Base-by-base conservation (phyloP, 2,329 filamentous ascomycete species). In the Penicillium sp. region DNA sequence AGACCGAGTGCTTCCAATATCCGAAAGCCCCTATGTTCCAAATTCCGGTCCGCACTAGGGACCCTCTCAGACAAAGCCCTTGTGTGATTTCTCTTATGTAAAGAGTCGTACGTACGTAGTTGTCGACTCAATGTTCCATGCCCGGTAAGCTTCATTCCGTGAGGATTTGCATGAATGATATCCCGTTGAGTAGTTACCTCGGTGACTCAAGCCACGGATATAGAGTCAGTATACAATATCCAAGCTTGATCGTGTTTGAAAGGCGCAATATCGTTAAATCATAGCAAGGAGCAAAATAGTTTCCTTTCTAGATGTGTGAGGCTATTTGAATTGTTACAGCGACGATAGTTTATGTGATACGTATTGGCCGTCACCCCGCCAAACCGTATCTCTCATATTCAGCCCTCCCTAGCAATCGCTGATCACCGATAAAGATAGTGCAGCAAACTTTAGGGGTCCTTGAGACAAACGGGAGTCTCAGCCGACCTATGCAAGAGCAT, bases 31-130 rank as follows among this genome's bases (percentile, higher is more conserved):
- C 18, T 26, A 14, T 35, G 8, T 47, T 52, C 18, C 14, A 47
- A 26, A 38, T 6, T 38, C 33, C 51, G 33, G 30, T 12, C 9
- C 28, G 18, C 8, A 46, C 2, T 20, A 16, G 8, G 18, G 8
- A 3, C 14, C 23, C 9, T 16, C 28, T 26, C 24, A 43, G 5
- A 53, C 3, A 14, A 21, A 12, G 16, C 3, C 9, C 9, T 21
- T 26, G 28, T 53, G 50, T 46, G 51, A 53, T 47, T 12, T 14
- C 42, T 53, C 42, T 53, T 38, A 47, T 53, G 51, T 23, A 30
- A 38, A 43, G 23, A 23, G 47, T 47, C 20, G 21, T 8, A 12
- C 12, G 5, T 35, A 35, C n/a, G n/a, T n/a, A n/a, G 14, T 16
- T 52, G 42, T 18, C 20, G 23, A 23, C 18, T 28, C 20, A 21